Percentiles rank a stretch among this genome's conserved stretches.
Conservation (phyloP, 176 grass and related monocot genomes). For the Musa troglodytarum region DNA sequence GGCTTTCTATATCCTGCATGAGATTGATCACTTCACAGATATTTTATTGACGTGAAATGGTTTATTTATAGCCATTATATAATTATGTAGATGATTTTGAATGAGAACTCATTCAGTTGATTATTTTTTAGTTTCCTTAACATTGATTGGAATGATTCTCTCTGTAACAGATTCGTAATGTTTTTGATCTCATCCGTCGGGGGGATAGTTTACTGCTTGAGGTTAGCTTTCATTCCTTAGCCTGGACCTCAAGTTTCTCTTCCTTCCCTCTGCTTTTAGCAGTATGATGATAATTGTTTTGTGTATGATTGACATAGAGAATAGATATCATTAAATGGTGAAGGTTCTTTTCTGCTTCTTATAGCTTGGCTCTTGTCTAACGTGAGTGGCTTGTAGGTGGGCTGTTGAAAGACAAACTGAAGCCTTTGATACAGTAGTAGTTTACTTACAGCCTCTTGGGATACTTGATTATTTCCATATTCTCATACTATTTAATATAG, state of each 20-base stretch:
- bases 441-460: too few species aligned
- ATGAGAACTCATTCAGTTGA: not conserved
- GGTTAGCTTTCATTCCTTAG: not conserved
- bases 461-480: too few species aligned
- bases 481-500: too few species aligned
- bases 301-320: not conserved
- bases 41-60: too few species aligned
- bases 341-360: not conserved
- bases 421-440: not conserved
- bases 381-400: not conserved
- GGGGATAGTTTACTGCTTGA: slow-evolving; percentile 8
- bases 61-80: too few species aligned
- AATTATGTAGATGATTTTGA: not conserved
- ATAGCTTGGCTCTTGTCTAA: not conserved
- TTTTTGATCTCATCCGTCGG: slow-evolving; percentile 13
- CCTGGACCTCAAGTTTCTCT: not conserved
- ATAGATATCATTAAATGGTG: not conserved
- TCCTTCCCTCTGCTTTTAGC: not conserved
- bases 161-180: slow-evolving; percentile 7
- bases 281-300: not conserved
- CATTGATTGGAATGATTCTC: not conserved
- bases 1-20: too few species aligned
- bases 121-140: not conserved
- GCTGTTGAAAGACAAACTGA: not conserved
- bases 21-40: too few species aligned